A percentile compares a stretch with the other conserved stretches of the same genome.
These are phyloP conservation scores for Rhododendron henanense DNA, from an alignment of 148 eudicot species.

Conservation along the genomic window DNA sequence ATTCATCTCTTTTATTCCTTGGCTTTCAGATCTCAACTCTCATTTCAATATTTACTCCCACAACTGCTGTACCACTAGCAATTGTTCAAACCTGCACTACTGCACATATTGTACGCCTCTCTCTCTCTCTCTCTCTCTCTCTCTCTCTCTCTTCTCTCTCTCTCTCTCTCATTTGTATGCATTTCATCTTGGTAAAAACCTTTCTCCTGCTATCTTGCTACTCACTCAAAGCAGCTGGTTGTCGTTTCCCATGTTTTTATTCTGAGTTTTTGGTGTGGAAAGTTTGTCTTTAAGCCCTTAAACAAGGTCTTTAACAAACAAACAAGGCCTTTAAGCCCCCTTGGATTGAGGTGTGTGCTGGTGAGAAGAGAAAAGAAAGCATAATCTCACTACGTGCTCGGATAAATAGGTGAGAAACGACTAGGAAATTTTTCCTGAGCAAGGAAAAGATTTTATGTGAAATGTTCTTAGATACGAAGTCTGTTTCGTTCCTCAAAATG, in stretches of 20 bases:
- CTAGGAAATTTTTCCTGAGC: too few relatives aligned
- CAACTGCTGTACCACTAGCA: neutral
- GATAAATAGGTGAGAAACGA: neutral
- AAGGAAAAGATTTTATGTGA: neutral
- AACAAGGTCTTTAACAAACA: neutral
- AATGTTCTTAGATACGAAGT: neutral
- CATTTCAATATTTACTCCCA: neutral
- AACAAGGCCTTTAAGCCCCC: neutral
- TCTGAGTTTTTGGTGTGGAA: neutral
- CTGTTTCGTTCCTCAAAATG: neutral
- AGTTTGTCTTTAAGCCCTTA: neutral
- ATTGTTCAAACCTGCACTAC: neutral
- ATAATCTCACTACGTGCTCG: neutral
- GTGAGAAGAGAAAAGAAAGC: neutral
- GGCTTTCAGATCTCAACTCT: conserved; percentile 6
- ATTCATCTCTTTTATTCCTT: neutral
- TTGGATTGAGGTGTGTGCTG: neutral
- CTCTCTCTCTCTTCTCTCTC: neutral
- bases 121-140: neutral
- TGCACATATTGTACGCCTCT: neutral
- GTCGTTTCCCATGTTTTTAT: neutral
- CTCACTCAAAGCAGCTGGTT: neutral
- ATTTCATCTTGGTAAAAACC: neutral
- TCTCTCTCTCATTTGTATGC: neutral
- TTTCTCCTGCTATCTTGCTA: neutral